A percentile compares a stretch with the other conserved stretches of the same genome.
Evolutionary conservation across 108 stramenopile genomes (phyloP).

Genomic region (Nannochloropsis oceanica): DNA sequence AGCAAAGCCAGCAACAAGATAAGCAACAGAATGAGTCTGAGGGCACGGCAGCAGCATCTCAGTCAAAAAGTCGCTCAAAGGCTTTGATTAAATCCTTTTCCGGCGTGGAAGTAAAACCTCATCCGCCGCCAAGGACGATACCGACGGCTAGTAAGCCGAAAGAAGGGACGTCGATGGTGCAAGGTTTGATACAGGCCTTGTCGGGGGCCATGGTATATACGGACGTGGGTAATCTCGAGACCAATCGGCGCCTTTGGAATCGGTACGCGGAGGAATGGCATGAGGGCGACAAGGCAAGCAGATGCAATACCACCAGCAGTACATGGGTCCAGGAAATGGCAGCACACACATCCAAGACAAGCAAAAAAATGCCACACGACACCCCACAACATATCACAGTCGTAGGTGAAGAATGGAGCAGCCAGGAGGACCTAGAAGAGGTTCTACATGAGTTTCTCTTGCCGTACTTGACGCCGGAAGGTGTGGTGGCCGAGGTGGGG

Average conservation of each 20-base stretch:
- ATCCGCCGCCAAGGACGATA: too few relatives aligned
- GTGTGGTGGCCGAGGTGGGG: slow-evolving; percentile 19
- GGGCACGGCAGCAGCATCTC: too few relatives aligned
- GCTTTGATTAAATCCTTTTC: too few relatives aligned
- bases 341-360: not conserved
- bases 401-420: slow-evolving; percentile 25
- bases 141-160: not conserved
- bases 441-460: slow-evolving; percentile 23
- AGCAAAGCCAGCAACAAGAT: too few relatives aligned
- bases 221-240: slow-evolving; percentile 23
- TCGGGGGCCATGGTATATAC: slow-evolving; percentile 22
- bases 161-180: slow-evolving; percentile 23
- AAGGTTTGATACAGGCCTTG: slow-evolving; percentile 6
- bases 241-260: slow-evolving; percentile 28
- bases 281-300: not conserved
- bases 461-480: slow-evolving; percentile 12
- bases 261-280: slow-evolving; percentile 26
- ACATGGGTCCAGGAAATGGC: not conserved
- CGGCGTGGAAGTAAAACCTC: too few relatives aligned
- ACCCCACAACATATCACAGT: not conserved
- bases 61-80: too few relatives aligned
- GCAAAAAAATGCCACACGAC: not conserved
- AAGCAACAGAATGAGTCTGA: too few relatives aligned
- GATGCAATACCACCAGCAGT: not conserved
- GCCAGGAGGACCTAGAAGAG: slow-evolving; percentile 3